Evolutionary conservation across 2,329 filamentous ascomycete species (phyloP).

Genomic region (Dryadomyces sulphureus): DNA sequence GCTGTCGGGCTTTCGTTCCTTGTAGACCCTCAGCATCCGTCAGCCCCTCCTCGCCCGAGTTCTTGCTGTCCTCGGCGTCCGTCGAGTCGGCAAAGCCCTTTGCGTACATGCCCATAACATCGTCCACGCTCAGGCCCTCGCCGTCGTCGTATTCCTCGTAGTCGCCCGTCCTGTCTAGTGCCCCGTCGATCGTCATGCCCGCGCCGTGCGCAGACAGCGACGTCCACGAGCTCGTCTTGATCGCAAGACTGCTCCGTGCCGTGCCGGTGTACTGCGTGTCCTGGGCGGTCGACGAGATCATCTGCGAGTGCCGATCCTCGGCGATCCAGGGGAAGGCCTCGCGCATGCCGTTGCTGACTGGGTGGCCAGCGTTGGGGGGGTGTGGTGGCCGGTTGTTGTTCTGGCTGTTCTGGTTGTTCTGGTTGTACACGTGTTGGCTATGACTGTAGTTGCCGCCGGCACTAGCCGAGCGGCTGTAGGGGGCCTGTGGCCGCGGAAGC

Average conservation of each 20-base stretch:
- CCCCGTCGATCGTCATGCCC: slow-evolving; percentile 32
- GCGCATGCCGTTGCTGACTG: neutral
- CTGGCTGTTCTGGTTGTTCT: neutral
- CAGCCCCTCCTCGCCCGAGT: slow-evolving; percentile 20
- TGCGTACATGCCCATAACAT: slow-evolving; percentile 58
- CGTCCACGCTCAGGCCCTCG: slow-evolving; percentile 47
- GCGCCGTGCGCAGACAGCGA: slow-evolving; percentile 32
- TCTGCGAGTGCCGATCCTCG: slow-evolving; percentile 40
- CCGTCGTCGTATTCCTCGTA: slow-evolving; percentile 17
- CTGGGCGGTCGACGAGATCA: slow-evolving; percentile 36
- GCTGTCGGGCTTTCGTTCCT: neutral
- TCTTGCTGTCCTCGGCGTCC: slow-evolving; percentile 24
- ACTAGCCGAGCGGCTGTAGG: slow-evolving; percentile 13
- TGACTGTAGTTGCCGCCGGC: neutral
- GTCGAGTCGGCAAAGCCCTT: slow-evolving; percentile 42
- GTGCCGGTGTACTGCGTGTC: slow-evolving; percentile 48
- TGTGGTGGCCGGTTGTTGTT: slow-evolving; percentile 11
- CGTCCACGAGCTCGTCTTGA: slow-evolving; percentile 61
- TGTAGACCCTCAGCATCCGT: slow-evolving; percentile 9
- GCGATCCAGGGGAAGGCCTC: slow-evolving; percentile 29
- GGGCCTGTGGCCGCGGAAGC: slow-evolving; percentile 16
- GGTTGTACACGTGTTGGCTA: neutral
- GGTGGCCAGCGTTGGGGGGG: slow-evolving; percentile 2
- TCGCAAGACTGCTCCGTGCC: slow-evolving; percentile 68
- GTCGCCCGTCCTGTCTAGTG: neutral